phyloP scores from a whole-genome alignment of 2,329 filamentous ascomycete species.

The Sarocladium kiliense region DNA sequence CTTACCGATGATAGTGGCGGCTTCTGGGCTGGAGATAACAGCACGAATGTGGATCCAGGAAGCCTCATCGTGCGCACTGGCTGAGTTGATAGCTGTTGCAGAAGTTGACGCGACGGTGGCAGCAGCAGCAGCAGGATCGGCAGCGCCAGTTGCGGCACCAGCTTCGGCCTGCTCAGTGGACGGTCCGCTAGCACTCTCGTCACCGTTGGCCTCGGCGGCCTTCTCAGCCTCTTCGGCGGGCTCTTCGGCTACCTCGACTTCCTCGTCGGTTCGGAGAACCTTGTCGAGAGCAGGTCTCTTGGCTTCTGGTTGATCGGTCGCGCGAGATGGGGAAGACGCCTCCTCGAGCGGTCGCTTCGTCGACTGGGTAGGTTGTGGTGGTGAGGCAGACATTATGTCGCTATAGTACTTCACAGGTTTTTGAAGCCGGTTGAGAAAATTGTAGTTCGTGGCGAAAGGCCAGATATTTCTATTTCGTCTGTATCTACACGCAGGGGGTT shows the following conservation, averaged over 20 bases:
- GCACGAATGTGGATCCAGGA: conserved; percentile 96
- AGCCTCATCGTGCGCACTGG: conserved; percentile 74
- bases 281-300: conserved; percentile 97
- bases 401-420: conserved; percentile 12
- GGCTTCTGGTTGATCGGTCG: conserved; percentile 90
- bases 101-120: conserved; percentile 32
- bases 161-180: conserved; percentile 2
- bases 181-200: conserved; percentile 30
- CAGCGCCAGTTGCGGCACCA: conserved; percentile 14
- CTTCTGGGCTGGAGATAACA: conserved; percentile 95
- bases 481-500: conserved; percentile 81
- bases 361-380: conserved; percentile 60
- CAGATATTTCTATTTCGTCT: conserved; percentile 17
- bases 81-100: conserved; percentile 35
- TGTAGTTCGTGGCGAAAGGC: conserved; percentile 3
- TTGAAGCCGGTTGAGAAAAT: neutral
- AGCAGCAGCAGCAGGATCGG: conserved; percentile 34
- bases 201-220: conserved; percentile 37
- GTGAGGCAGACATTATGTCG: conserved; percentile 67
- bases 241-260: conserved; percentile 37
- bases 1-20: conserved; percentile 96
- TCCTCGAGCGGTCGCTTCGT: conserved; percentile 95
- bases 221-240: conserved; percentile 19
- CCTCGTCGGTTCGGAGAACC: conserved; percentile 62
- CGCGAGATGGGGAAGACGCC: conserved; percentile 87